Evolutionary conservation across 2,329 filamentous ascomycete genomes (phyloP).

Genomic region (Alternaria incomplexa): DNA sequence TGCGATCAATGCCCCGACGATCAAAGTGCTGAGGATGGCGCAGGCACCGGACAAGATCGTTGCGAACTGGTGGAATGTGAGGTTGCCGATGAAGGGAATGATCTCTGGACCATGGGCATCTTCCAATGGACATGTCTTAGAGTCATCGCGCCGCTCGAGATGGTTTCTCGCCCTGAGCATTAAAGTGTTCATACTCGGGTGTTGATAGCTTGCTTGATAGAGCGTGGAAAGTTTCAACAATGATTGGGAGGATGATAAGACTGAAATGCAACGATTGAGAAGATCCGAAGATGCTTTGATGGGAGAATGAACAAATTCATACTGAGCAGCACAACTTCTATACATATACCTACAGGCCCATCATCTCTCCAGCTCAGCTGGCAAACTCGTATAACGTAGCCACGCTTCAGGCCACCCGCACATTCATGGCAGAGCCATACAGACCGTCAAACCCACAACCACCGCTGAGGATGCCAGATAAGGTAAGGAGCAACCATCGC

Average conservation of each 20-base stretch:
- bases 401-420: neutral
- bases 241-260: neutral
- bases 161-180: neutral
- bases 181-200: neutral
- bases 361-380: neutral
- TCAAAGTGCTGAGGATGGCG: constrained; percentile 22
- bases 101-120: constrained; percentile 22
- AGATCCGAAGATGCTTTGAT: neutral
- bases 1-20: constrained; percentile 20
- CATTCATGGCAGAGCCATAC: neutral
- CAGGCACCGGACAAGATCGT: constrained; percentile 28
- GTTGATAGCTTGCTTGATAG: neutral
- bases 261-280: neutral
- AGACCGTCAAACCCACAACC: neutral
- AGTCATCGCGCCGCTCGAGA: neutral
- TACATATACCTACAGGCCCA: neutral
- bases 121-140: constrained; percentile 20
- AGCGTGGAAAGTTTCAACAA: neutral
- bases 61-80: constrained; percentile 35
- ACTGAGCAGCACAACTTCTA: neutral
- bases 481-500: neutral
- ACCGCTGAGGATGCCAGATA: constrained; percentile 1
- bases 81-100: constrained; percentile 25
- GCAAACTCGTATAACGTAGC: neutral
- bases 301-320: neutral